Evolutionary conservation across 2,329 filamentous ascomycete genomes (phyloP).

Genomic region (Penicillium fuscoglaucum): DNA sequence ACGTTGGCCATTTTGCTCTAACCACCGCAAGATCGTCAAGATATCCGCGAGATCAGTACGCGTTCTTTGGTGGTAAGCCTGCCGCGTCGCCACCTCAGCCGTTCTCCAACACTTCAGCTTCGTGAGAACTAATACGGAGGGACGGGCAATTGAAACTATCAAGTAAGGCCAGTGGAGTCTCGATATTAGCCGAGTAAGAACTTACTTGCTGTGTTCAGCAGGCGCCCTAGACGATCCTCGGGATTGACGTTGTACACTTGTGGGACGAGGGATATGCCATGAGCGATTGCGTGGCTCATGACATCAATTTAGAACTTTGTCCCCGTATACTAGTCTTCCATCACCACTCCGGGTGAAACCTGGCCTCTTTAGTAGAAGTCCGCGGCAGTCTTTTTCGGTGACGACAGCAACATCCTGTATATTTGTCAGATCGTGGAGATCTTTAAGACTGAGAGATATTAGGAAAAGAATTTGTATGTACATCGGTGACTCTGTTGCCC

Average conservation of each 20-base stretch:
- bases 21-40: neutral
- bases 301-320: neutral
- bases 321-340: neutral
- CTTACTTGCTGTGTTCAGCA: neutral
- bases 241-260: neutral
- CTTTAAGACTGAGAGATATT: too few relatives aligned
- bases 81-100: neutral
- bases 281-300: neutral
- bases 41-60: neutral
- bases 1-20: neutral
- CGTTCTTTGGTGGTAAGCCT: neutral
- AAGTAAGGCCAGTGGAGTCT: neutral
- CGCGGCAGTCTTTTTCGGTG: neutral
- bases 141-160: neutral
- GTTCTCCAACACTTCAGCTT: neutral
- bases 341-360: neutral
- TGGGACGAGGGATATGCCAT: neutral
- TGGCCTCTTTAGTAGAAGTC: neutral
- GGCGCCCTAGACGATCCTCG: neutral
- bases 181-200: neutral
- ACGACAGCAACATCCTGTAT: neutral
- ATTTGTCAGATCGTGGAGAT: neutral
- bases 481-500: neutral
- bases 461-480: neutral
- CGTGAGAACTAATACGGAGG: neutral